These are phyloP conservation scores for Xerophyta viscosa DNA, from an alignment of 106 monocot genomes.

Conservation along the genomic window DNA sequence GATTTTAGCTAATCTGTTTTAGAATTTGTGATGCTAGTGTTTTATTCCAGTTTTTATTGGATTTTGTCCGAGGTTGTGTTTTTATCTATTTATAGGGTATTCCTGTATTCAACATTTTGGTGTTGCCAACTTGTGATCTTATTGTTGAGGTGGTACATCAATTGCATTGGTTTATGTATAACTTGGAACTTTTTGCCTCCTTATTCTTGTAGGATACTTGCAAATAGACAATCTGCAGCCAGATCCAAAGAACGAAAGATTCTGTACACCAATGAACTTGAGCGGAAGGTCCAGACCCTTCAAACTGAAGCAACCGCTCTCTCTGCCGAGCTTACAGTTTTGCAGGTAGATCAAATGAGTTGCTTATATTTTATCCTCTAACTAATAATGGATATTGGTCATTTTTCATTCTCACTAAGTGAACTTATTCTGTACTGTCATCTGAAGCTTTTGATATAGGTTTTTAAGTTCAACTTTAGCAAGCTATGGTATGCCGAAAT, in stretches of 20 bases:
- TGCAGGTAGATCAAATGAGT: constrained; percentile 37
- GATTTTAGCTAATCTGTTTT: no score
- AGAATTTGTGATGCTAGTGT: no score
- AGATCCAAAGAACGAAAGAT: constrained; percentile 73
- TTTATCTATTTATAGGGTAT: no score
- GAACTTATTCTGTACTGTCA: background rate
- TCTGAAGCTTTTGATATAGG: background rate
- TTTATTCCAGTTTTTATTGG: no score
- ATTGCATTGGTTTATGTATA: background rate
- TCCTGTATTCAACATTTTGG: no score
- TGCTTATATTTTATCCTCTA: background rate
- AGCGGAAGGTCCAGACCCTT: constrained; percentile 62
- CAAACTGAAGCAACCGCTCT: constrained; percentile 66
- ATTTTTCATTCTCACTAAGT: background rate
- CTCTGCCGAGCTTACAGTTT: constrained; percentile 56
- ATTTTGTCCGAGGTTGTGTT: no score
- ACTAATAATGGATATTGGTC: background rate
- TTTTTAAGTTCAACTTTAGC: background rate
- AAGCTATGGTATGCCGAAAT: background rate
- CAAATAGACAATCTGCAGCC: constrained; percentile 75
- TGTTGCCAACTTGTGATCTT: background rate
- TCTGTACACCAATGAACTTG: constrained; percentile 55
- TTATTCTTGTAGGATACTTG: constrained; percentile 39
- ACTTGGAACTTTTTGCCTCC: background rate
- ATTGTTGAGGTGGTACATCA: background rate